These are phyloP conservation scores for Groenewaldozyma salmanticensis DNA, from an alignment of 805 yeast species.

Conservation along the genomic window DNA sequence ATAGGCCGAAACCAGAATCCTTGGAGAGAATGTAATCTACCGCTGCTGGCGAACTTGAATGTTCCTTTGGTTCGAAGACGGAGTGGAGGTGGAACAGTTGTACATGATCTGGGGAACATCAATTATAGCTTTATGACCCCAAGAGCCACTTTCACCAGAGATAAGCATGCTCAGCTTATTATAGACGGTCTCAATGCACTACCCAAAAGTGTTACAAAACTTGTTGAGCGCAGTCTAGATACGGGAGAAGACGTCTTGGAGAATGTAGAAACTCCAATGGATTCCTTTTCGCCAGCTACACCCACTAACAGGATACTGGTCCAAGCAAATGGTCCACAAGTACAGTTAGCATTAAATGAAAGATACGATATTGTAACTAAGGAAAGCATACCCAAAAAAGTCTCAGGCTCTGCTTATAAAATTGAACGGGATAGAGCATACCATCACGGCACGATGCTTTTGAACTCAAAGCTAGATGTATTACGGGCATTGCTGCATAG, in stretches of 20 bases:
- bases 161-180: constrained; percentile 39
- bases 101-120: constrained; percentile 82
- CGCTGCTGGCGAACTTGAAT: constrained; percentile 36
- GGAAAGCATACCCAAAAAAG: constrained; percentile 37
- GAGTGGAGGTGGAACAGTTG: constrained; percentile 96
- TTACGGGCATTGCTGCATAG: constrained; percentile 52
- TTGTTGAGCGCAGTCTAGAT: not conserved
- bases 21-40: constrained; percentile 72
- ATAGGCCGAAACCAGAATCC: constrained; percentile 95
- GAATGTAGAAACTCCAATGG: constrained; percentile 2
- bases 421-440: constrained; percentile 71
- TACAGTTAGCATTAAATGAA: constrained; percentile 43
- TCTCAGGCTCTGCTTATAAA: constrained; percentile 91
- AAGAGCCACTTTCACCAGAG: constrained; percentile 52
- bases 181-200: constrained; percentile 30
- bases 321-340: constrained; percentile 9
- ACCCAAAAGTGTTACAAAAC: not conserved
- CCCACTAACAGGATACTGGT: not conserved
- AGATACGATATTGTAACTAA: constrained; percentile 70
- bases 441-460: constrained; percentile 94
- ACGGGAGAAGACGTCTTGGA: not conserved
- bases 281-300: not conserved
- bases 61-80: constrained; percentile 68
- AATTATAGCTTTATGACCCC: constrained; percentile 77
- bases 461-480: constrained; percentile 51